These are phyloP conservation scores for Penicillium capsulatum DNA, from an alignment of 2,329 filamentous ascomycete species.

Conservation along the genomic window DNA sequence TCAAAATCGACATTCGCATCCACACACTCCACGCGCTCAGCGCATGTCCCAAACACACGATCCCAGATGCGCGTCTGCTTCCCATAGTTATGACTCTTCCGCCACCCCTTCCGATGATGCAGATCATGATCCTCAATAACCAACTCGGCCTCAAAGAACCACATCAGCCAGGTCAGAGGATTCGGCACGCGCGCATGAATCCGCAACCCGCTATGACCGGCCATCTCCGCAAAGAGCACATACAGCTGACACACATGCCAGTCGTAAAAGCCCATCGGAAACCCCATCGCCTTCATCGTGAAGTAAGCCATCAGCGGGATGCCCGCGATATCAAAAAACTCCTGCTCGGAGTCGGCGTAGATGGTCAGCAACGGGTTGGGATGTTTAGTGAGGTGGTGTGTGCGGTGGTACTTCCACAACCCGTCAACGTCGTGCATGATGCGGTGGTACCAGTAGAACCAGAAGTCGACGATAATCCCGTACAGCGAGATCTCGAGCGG, in stretches of 20 bases:
- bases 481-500: constrained; percentile 21
- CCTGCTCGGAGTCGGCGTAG: constrained; percentile 24
- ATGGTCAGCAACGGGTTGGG: constrained; percentile 25
- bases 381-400: constrained; percentile 27
- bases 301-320: constrained; percentile 23
- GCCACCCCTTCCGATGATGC: constrained; percentile 28
- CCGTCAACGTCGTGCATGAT: constrained; percentile 22
- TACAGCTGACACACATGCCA: constrained; percentile 28
- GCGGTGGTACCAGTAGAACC: constrained; percentile 29
- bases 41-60: constrained; percentile 24
- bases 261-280: constrained; percentile 27
- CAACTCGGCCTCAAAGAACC: constrained; percentile 21
- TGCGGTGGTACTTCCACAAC: constrained; percentile 26
- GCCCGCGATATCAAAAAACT: constrained; percentile 26
- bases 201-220: constrained; percentile 24
- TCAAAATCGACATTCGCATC: constrained; percentile 23
- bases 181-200: constrained; percentile 22
- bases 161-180: constrained; percentile 18
- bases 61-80: constrained; percentile 28
- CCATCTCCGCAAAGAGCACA: constrained; percentile 23
- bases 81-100: constrained; percentile 26
- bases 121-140: constrained; percentile 27
- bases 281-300: constrained; percentile 19
- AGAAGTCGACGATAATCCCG: constrained; percentile 27
- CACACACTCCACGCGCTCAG: constrained; percentile 23